phyloP scores from a whole-genome alignment of 139 green algal genomes.

The Picochlorum costavermella region DNA sequence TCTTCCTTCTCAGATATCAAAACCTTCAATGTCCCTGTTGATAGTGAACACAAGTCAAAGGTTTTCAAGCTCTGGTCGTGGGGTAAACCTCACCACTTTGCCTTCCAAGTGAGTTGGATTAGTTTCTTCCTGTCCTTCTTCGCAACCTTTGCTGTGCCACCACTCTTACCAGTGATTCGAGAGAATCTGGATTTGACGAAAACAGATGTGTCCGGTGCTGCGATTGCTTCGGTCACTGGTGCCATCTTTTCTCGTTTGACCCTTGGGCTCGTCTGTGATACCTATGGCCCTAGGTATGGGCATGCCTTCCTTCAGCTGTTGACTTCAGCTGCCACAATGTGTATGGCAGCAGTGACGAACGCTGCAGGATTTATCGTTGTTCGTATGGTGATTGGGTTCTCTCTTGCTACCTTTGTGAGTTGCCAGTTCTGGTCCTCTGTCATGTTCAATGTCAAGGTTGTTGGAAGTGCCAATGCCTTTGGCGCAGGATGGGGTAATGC shows the following conservation, averaged over 20 bases:
- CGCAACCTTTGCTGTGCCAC: slow-evolving; percentile 81
- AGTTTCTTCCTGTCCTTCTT: slow-evolving; percentile 84
- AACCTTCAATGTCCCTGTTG: slow-evolving; percentile 42
- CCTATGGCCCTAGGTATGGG: slow-evolving; percentile 66
- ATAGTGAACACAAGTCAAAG: slow-evolving; percentile 62
- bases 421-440: slow-evolving; percentile 82
- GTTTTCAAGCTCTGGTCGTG: slow-evolving; percentile 22
- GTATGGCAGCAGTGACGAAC: slow-evolving; percentile 36
- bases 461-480: slow-evolving; percentile 84
- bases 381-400: slow-evolving; percentile 48
- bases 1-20: neutral
- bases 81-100: slow-evolving; percentile 44
- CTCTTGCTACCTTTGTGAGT: slow-evolving; percentile 76
- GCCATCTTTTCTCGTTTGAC: slow-evolving; percentile 38
- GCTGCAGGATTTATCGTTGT: slow-evolving; percentile 56
- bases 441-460: slow-evolving; percentile 85
- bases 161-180: slow-evolving; percentile 67
- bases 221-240: slow-evolving; percentile 34
- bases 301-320: slow-evolving; percentile 26
- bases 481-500: slow-evolving; percentile 80
- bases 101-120: slow-evolving; percentile 79
- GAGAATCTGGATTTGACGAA: slow-evolving; percentile 73
- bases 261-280: slow-evolving; percentile 58
- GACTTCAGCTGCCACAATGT: slow-evolving; percentile 24
- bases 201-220: slow-evolving; percentile 33